Conservation (phyloP, 257 asterid species). For the Gardenia jasminoides region DNA sequence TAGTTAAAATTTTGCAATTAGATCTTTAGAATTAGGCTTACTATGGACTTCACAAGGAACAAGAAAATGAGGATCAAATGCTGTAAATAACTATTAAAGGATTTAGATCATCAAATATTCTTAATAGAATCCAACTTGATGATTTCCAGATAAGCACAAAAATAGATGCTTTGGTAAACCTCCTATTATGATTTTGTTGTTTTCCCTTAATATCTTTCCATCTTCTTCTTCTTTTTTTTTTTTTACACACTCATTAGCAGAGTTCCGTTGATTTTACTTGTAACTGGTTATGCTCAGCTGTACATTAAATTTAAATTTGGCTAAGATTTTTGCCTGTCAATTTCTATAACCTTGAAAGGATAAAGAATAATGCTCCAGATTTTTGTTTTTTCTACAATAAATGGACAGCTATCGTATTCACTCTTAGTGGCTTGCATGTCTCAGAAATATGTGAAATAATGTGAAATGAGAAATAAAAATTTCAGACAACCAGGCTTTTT, state of each 20-base stretch:
- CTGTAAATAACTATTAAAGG: conserved; percentile 62
- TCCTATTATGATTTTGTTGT: neutral
- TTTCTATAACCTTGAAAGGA: neutral
- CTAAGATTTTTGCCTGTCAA: neutral
- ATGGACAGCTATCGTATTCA: neutral
- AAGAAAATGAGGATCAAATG: conserved; percentile 45
- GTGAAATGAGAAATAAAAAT: neutral
- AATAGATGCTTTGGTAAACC: conserved; percentile 84
- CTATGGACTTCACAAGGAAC: conserved; percentile 69
- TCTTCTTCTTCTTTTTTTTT: neutral
- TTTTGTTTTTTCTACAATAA: neutral
- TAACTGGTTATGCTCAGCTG: no score
- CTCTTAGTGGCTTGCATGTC: neutral
- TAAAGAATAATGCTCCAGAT: neutral
- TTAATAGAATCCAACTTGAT: conserved; percentile 68
- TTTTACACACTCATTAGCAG: neutral
- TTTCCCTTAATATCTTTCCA: neutral
- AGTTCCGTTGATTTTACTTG: neutral
- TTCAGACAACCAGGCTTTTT: neutral
- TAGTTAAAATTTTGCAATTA: no score
- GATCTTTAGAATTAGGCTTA: no score
- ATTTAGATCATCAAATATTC: conserved; percentile 71
- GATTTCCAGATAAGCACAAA: conserved; percentile 89
- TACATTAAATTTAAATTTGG: no score
- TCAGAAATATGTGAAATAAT: neutral